Evolutionary conservation across 192 early-diverging fungal genomes (phyloP), one percentile per base, ranked within the genome.

Genomic region (Linnemannia exigua): DNA sequence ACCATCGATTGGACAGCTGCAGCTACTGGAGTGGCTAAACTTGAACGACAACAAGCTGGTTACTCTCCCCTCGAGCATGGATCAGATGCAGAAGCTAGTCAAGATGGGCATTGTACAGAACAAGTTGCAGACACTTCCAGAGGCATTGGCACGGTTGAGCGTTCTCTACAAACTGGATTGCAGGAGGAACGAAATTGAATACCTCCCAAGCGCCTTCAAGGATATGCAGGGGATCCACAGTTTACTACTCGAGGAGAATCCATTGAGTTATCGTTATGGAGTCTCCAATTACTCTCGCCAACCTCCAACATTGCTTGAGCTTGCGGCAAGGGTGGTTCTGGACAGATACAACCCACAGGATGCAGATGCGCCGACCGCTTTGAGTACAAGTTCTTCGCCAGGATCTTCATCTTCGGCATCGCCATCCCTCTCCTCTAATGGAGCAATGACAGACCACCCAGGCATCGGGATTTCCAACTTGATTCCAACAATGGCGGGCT

Each of bases 41-140:
- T 46, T 91, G 3, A 91, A 91, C 47, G 90, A 91, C 67, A 91
- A 91, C 70, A 74, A 84, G 33, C 46, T 91, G 44, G 47, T 51
- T 3, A 68, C 67, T 0, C 63, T 91, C 1, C 90, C 90, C 0
- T 50, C 72, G 5, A 81, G 76, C 1, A 82, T 91, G 72, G 75
- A 76, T 14, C 70, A 87, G 25, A 81, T 91, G 58, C 79, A 73
- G 25, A 79, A 89, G 31, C 51, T 91, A 16, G 80, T 89, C 36
- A 89, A 91, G 66, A 84, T 91, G 67, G 89, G 89, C 3, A 80
- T 91, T 70, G 90, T 90, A 6, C 90, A 90, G 68, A 91, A 91
- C 75, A 76, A 67, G 28, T 41, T 91, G 16, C 70, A 80, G 28
- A 70, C 70, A 0, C 51, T 91, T 1, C 90, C 90, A 1, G 58